Base-by-base conservation (phyloP, 495 filamentous ascomycete genomes). In the Aspergillus cavernicola region DNA sequence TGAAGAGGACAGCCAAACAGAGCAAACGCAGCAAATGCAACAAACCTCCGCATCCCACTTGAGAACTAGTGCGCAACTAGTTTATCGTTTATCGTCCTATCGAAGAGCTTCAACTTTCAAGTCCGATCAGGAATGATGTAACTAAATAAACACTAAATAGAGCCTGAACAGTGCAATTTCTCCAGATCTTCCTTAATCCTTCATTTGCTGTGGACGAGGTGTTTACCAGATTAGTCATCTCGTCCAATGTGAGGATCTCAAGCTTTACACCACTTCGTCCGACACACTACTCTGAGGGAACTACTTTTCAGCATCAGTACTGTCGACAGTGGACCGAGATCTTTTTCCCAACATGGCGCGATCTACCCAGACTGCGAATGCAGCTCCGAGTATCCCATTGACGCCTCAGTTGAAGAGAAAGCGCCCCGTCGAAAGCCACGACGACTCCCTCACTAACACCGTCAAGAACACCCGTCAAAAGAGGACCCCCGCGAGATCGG, bases 21-120 rank as follows among this genome's bases (percentile, higher is more conserved):
- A 3, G 32, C 64, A 65, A 64, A 67, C 50, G 3, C 24, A n/a
- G 26, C 63, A 62, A 66, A 66, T 51, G 15, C 1, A 41, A 32
- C 61, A 66, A 64, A 68, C 59, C 56, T 62, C 38, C 59, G 18
- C 56, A 58, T 46, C 46, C n/a, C n/a, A n/a, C n/a, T n/a, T n/a
- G n/a, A n/a, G n/a, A n/a, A 35, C 44, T 43, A 55, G 28, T 54
- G 6, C 11, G 4, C 15, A 44, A 37, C 20, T 28, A n/a, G 29
- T 35, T 36, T 29, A 28, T 15, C 22, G 40, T 20, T n/a, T 28
- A 4, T 9, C 24, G 9, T 9, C 24, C 4, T 4, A 28, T 28
- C 24, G 4, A 28, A 9, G 24, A 28, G 4, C 9, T 28, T 28
- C 24, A 9, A 28, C 24, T 28, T 28, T 28, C 24, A 4, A 4